These are phyloP conservation scores for Suillus spraguei DNA, from an alignment of 768 basidiomycete genomes.

Conservation along the genomic window DNA sequence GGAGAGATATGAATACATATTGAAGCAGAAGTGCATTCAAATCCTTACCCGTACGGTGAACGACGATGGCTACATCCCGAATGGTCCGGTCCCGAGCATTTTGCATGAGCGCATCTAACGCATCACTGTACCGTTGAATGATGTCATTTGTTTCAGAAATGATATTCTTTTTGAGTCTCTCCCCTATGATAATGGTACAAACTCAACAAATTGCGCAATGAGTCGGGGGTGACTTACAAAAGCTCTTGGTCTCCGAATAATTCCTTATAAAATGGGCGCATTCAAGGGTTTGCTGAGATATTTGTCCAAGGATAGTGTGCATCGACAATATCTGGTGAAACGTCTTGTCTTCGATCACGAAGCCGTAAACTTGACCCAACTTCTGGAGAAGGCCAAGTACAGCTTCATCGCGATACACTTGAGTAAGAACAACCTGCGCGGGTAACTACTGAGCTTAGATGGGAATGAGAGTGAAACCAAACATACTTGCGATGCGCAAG, in stretches of 20 bases:
- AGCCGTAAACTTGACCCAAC: constrained; percentile 10
- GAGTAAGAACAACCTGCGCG: neutral
- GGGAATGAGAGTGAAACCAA: neutral
- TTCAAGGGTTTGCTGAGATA: constrained; percentile 11
- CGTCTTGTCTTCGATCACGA: constrained; percentile 5
- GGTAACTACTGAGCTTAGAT: neutral
- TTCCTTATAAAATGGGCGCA: constrained; percentile 13
- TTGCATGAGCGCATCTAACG: constrained; percentile 10
- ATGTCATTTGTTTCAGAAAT: neutral
- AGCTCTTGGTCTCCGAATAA: constrained; percentile 13
- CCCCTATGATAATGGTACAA: neutral
- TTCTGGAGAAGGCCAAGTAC: constrained; percentile 12
- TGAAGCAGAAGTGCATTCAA: neutral
- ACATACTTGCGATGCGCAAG: constrained; percentile 6
- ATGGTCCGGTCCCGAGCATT: constrained; percentile 4
- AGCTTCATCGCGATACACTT: constrained; percentile 6
- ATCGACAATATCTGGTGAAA: constrained; percentile 6
- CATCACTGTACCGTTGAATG: neutral
- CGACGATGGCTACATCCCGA: neutral
- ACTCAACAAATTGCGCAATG: neutral
- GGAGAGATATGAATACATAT: neutral
- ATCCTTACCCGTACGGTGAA: constrained; percentile 10
- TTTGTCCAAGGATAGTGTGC: constrained; percentile 1
- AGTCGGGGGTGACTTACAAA: constrained; percentile 7
- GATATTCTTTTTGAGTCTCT: neutral